phyloP scores from a whole-genome alignment of 2,329 filamentous ascomycete genomes.

The Ilyonectria sp. region DNA sequence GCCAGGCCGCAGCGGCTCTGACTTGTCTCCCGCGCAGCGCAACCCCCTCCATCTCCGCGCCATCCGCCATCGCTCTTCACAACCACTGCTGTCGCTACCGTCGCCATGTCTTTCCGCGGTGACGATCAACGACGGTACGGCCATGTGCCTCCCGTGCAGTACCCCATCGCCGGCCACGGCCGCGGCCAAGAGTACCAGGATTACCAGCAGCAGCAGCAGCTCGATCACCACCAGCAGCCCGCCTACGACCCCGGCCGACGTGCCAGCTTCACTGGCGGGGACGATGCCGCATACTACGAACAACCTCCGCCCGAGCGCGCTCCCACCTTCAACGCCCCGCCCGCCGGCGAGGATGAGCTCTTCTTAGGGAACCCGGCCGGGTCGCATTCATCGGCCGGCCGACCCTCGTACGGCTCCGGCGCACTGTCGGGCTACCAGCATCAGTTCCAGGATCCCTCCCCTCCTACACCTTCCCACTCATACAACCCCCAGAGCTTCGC shows the following conservation, averaged over 20 bases:
- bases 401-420: slow-evolving; percentile 59
- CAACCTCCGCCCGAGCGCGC: slow-evolving; percentile 48
- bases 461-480: slow-evolving; percentile 63
- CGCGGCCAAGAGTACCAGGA: slow-evolving; percentile 53
- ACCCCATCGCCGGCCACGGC: slow-evolving; percentile 62
- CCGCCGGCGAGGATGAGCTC: slow-evolving; percentile 69
- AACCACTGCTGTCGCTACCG: slow-evolving; percentile 19
- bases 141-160: slow-evolving; percentile 77
- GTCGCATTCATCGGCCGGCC: slow-evolving; percentile 42
- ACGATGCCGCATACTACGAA: slow-evolving; percentile 74
- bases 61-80: slow-evolving; percentile 27
- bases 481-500: slow-evolving; percentile 82
- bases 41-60: slow-evolving; percentile 4
- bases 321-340: slow-evolving; percentile 39
- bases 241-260: slow-evolving; percentile 64
- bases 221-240: slow-evolving; percentile 42
- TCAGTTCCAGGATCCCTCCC: slow-evolving; percentile 63
- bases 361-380: slow-evolving; percentile 69
- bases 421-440: slow-evolving; percentile 68
- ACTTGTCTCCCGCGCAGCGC: slow-evolving; percentile 32
- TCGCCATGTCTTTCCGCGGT: slow-evolving; percentile 74
- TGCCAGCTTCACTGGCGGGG: slow-evolving; percentile 83
- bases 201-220: slow-evolving; percentile 53
- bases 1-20: slow-evolving; percentile 44
- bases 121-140: slow-evolving; percentile 76